Evolutionary conservation across 192 early-diverging fungal genomes (phyloP), one percentile per base, ranked within the genome.

Genomic region (Entomortierella chlamydospora): DNA sequence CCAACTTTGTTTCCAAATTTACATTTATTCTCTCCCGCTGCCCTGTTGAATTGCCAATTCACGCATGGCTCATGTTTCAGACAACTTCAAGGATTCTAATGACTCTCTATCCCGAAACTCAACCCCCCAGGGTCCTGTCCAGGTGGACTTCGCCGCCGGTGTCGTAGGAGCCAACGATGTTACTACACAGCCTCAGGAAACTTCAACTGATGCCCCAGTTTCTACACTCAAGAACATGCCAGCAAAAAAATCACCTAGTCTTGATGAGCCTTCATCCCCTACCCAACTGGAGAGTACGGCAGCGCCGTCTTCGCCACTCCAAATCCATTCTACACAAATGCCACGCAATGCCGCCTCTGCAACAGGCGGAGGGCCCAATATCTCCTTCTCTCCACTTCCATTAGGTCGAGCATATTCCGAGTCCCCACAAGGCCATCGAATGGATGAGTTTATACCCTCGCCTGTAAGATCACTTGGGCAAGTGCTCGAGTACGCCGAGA

Each of bases 381-480:
- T 74, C 39, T 67, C 71, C 5, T 73, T 73, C 39, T 73, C 72
- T 11, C 52, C 57, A 0, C 22, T 62, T 0, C 58, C 58, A 9
- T 7, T 31, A 17, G 54, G 34, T 0, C 57, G 56, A 12, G 18
- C 67, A 7, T 52, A 64, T 11, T 42, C 73, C 29, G 73, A 78
- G 7, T 64, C 61, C 4, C 29, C 63, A 18, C 56, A 41, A 4
- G 49, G 53, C 25, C 61, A 54, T 1, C 60, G 61, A 5, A 22
- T 53, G 5, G 53, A 69, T 23, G 73, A 68, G 18, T 68, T 52
- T 43, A 34, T 61, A 8, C 23, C 60, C 26, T 69, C 67, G 25
- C 67, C 66, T 22, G 37, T 61, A 20, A 49, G 61, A 52, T 78
- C 73, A n/a, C 30, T 78, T 13, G 55, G 39, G 0, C 67, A 69